phyloP scores from a whole-genome alignment of 1,284 basidiomycete genomes.

The Paramarasmius palmivorus region DNA sequence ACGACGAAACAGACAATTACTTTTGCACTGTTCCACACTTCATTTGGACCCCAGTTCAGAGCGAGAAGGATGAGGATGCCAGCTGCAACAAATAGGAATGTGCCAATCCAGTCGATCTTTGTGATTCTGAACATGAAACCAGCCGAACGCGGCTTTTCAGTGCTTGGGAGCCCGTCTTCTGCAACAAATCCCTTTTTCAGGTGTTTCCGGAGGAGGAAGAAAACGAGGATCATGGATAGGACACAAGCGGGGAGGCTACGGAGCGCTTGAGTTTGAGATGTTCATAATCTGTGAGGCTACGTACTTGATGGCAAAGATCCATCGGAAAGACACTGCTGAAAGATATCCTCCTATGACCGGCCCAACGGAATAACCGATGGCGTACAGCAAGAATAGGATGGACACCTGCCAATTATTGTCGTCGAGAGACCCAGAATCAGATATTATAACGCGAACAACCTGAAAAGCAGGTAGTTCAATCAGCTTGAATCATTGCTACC shows the following conservation, averaged over 20 bases:
- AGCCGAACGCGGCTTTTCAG: conserved; percentile 16
- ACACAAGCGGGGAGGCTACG: conserved; percentile 26
- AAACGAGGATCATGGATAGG: conserved; percentile 37
- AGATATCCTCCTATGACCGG: conserved; percentile 49
- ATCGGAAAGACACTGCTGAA: conserved; percentile 41
- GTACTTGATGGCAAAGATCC: conserved; percentile 58
- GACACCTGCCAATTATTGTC: conserved; percentile 43
- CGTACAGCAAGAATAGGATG: conserved; percentile 42
- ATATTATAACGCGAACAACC: conserved; percentile 44
- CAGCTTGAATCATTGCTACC: background rate
- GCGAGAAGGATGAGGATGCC: conserved; percentile 39
- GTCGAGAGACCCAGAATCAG: conserved; percentile 43
- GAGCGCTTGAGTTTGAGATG: background rate
- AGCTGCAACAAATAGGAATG: conserved; percentile 36
- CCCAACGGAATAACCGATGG: conserved; percentile 43
- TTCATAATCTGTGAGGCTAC: conserved; percentile 10
- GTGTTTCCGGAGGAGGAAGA: conserved; percentile 40
- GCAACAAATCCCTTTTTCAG: conserved; percentile 22
- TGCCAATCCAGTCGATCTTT: conserved; percentile 48
- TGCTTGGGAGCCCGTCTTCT: conserved; percentile 16
- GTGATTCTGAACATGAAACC: conserved; percentile 33
- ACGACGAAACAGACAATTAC: conserved; percentile 38
- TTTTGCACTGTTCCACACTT: conserved; percentile 32
- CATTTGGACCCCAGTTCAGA: conserved; percentile 37
- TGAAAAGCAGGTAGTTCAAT: conserved; percentile 16